Evolutionary conservation across 2,329 filamentous ascomycete genomes (phyloP), one percentile per base, ranked within the genome.

Genomic region (Nothopassalora personata): DNA sequence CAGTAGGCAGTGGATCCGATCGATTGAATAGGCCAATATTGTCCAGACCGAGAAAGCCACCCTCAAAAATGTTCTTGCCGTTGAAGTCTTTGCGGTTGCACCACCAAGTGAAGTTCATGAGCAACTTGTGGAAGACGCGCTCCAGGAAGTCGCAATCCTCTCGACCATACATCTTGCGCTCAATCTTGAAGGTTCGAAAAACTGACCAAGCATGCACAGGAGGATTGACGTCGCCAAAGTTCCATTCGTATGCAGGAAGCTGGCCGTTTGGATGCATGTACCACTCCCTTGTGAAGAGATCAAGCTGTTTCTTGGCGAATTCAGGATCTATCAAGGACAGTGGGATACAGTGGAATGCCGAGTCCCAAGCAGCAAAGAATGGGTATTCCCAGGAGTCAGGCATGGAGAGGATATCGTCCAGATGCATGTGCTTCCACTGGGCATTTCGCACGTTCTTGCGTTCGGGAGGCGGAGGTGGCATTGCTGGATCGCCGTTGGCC

Each of bases 61-160:
- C 94, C 72, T 97, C 94, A 67, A 97, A 97, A 30, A 97, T 89
- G 70, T 97, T 97, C 79, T 97, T 97, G 69, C 91, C 93, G 9
- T 96, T 90, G 10, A 83, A 83, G 69, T 97, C 93, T 76, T 97
- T 97, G 59, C 93, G 88, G 73, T 97, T 97, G 19, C 97, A 93
- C 93, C 93, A 97, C 94, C 94, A 97, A 4, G 94, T 97, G 74
- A 97, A 97, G 77, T 97, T 97, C 63, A 97, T 81, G 27, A 97
- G 80, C 60, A 97, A 77, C 75, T 97, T 97, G 72, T 97, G 94
- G 79, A 97, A 97, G 4, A 97, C 91, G 19, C 93, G 85, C 79
- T 97, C 93, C 9, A 97, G 82, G 76, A 97, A 97, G 75, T 97
- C 94, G 33, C 97, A 80, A 72, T 97, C 93, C 71, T 97, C 91